Evolutionary conservation across 345 rosid species (phyloP).

Genomic region (Gossypium sturtianum): DNA sequence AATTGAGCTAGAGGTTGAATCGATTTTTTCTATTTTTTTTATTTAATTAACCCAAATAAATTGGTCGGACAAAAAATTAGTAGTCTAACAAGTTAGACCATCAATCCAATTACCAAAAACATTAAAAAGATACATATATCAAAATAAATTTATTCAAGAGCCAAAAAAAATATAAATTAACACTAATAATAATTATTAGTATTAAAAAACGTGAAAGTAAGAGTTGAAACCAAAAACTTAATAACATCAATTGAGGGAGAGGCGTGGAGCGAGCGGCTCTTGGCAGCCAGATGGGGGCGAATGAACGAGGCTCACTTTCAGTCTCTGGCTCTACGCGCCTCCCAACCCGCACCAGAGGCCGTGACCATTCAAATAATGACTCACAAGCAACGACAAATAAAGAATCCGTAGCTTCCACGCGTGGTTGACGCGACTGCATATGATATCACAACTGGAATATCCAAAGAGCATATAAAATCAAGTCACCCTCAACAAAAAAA

Average conservation of each 20-base stretch:
- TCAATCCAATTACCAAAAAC: too few species aligned
- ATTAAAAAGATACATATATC: too few species aligned
- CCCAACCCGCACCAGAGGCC: background rate
- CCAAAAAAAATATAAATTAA: too few species aligned
- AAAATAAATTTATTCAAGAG: too few species aligned
- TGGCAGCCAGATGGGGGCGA: background rate
- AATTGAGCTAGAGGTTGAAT: too few species aligned
- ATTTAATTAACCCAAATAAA: too few species aligned
- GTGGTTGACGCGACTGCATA: background rate
- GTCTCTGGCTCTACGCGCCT: background rate
- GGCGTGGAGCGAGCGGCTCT: background rate
- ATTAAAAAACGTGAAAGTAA: background rate
- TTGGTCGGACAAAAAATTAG: too few species aligned
- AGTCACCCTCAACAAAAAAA: too few species aligned
- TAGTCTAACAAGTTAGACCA: too few species aligned
- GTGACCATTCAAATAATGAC: background rate
- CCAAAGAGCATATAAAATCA: background rate
- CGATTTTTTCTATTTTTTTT: too few species aligned
- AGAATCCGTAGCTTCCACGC: background rate
- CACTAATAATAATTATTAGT: too few species aligned
- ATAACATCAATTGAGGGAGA: background rate
- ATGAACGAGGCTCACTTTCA: background rate
- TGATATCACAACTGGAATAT: background rate
- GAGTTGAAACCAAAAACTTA: background rate
- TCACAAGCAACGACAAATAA: background rate